Evolutionary conservation across 306 rosid species (phyloP), one percentile per base, ranked within the genome.

Genomic region (Fagus crenata): DNA sequence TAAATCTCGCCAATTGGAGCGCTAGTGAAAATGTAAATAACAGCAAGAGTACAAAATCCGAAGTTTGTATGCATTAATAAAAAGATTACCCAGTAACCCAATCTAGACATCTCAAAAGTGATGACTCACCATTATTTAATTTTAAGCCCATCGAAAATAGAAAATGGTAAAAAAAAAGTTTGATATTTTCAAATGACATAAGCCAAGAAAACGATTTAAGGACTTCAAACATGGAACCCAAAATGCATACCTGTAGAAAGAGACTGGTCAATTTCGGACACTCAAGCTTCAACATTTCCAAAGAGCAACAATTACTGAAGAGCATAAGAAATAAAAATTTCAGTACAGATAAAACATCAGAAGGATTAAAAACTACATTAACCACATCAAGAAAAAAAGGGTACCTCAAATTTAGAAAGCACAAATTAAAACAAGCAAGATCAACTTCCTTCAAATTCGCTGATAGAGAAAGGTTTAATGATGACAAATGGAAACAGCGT

Each of bases 401-500:
- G 77, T 81, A 92, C 99, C 99, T 96, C 83, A 96, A 83, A 77
- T 93, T 96, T 33, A 96, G 97, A 86, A 88, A 83, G 84, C 94
- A 86, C 35, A 96, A 97, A 81, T 93, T 96, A 85, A 80, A 84
- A 87, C 99, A 96, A 78, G 96, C 85, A 33, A 96, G 84, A 81
- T 96, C 94, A 76, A 96, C 97, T 69, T 92, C 99, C 86, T 93
- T 96, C 83, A 96, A 80, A 82, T 96, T 85, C 4, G 80, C 75
- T 2, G 99, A 96, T 65, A 92, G 84, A 74, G 99, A 96, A 64
- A 96, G 97, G 81, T 96, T 96, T 54, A 96, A 71, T 4, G 83
- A 86, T 53, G 86, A 85, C 80, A 96, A 79, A 79, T 85, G 86
- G 60, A 78, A 84, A 86, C 96, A 96, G 33, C 89, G 90, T 32